Evolutionary conservation across 805 yeast genomes (phyloP).

Genomic region (Saccharomyces kudriavzevii): DNA sequence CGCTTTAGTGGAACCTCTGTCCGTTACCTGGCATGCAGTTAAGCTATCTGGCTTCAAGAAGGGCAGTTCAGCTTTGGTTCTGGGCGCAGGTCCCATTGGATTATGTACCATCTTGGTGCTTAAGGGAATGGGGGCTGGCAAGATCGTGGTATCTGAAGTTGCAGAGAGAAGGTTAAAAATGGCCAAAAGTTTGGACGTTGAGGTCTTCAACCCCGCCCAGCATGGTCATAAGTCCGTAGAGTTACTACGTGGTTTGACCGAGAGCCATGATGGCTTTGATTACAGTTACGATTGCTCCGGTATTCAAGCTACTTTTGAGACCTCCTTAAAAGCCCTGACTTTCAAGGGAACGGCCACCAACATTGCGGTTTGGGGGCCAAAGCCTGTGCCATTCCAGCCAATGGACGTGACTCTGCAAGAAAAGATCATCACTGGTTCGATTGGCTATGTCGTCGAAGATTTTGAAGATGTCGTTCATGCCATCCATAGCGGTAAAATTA

Average conservation of each 20-base stretch:
- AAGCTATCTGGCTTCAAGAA: conserved; percentile 37
- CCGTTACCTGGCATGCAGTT: conserved; percentile 53
- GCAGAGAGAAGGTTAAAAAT: conserved; percentile 41
- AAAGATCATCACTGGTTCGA: conserved; percentile 49
- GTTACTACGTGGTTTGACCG: conserved; percentile 33
- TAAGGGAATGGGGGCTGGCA: conserved; percentile 42
- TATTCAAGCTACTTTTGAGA: conserved; percentile 40
- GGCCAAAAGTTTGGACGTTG: conserved; percentile 42
- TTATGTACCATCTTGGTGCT: conserved; percentile 49
- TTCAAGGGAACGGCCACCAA: conserved; percentile 54
- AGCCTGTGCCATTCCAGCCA: conserved; percentile 42
- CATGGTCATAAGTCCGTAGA: conserved; percentile 31
- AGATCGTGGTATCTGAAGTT: conserved; percentile 45
- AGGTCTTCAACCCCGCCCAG: conserved; percentile 41
- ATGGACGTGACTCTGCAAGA: conserved; percentile 51
- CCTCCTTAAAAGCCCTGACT: conserved; percentile 42
- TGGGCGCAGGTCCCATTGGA: conserved; percentile 62
- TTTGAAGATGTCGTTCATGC: conserved; percentile 50
- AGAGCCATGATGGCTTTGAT: conserved; percentile 41
- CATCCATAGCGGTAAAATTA: conserved; percentile 39
- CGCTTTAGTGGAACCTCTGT: conserved; percentile 49
- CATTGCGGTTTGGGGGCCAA: conserved; percentile 57
- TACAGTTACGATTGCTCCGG: conserved; percentile 50
- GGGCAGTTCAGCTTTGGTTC: conserved; percentile 42
- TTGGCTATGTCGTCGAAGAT: conserved; percentile 51